A percentile compares a stretch with the other conserved stretches of the same genome.
Conservation (phyloP, 352 stramenopile species). For the Blastocystis sp. region DNA sequence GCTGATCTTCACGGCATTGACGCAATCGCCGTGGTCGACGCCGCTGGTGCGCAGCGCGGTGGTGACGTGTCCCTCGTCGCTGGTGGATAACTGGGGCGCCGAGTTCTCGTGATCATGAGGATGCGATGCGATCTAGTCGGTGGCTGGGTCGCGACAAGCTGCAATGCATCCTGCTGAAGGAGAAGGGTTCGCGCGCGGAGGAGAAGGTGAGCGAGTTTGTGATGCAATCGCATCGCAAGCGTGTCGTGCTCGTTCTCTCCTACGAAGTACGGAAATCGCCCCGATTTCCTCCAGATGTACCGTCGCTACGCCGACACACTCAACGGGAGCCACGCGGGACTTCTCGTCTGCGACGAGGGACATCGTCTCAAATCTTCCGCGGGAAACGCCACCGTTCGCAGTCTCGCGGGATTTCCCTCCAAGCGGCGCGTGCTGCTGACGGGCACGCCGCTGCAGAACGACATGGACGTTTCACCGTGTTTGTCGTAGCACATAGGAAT, state of each 20-base stretch:
- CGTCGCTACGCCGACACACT: conserved; percentile 31
- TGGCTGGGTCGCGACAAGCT: conserved; percentile 40
- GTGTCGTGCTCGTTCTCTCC: conserved; percentile 64
- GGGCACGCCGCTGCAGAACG: conserved; percentile 67
- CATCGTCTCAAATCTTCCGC: conserved; percentile 66
- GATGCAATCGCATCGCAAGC: conserved; percentile 1
- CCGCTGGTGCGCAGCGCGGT: conserved; percentile 52
- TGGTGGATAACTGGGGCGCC: conserved; percentile 62
- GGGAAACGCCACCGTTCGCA: conserved; percentile 58
- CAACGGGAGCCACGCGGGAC: conserved; percentile 58
- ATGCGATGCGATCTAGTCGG: not conserved
- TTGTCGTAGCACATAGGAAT: conserved; percentile 60
- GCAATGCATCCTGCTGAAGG: conserved; percentile 1
- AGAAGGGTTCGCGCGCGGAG: conserved; percentile 30
- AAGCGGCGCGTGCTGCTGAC: conserved; percentile 63
- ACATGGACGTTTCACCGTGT: conserved; percentile 57
- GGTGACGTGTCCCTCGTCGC: conserved; percentile 60
- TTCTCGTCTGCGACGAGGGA: conserved; percentile 68
- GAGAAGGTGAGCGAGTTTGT: conserved; percentile 44
- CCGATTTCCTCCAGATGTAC: conserved; percentile 57
- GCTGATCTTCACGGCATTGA: conserved; percentile 42
- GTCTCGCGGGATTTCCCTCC: not conserved
- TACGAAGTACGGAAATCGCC: conserved; percentile 64
- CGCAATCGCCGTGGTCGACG: conserved; percentile 17
- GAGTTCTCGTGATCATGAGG: conserved; percentile 55